These are phyloP conservation scores for Glomus cerebriforme DNA, from an alignment of 192 early-diverging fungal species.

Conservation along the genomic window DNA sequence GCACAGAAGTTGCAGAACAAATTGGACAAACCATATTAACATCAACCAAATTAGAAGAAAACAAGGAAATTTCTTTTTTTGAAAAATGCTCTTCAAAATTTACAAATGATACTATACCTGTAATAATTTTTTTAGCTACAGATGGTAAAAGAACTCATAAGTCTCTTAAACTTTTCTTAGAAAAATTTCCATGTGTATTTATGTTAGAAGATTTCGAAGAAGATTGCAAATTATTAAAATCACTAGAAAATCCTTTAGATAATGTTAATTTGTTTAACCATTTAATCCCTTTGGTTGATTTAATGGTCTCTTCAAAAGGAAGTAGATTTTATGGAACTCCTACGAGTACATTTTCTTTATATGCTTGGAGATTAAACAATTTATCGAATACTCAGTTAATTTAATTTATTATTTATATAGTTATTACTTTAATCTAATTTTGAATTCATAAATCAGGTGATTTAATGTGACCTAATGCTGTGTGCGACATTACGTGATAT, in stretches of 20 bases:
- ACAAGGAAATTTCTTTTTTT: not conserved
- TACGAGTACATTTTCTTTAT: not conserved
- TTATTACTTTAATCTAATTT: no score
- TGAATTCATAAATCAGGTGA: no score
- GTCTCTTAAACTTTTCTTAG: not conserved
- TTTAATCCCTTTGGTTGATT: not conserved
- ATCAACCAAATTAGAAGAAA: not conserved
- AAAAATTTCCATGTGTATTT: constrained; percentile 1
- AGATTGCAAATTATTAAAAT: not conserved
- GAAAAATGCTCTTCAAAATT: not conserved
- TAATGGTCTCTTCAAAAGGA: not conserved
- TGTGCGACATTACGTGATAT: no score
- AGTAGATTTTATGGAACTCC: not conserved
- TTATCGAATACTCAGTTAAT: not conserved
- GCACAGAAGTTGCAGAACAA: not conserved
- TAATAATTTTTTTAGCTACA: not conserved
- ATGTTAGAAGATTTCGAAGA: constrained; percentile 6
- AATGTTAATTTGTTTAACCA: not conserved
- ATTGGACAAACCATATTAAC: not conserved
- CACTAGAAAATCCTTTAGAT: not conserved
- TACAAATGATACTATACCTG: not conserved
- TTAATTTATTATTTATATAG: no score
- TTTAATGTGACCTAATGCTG: not conserved
- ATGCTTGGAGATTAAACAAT: not conserved
- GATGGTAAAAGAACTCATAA: not conserved